Conservation (phyloP, 2,329 filamentous ascomycete species). For the Scedosporium aurantiacum region DNA sequence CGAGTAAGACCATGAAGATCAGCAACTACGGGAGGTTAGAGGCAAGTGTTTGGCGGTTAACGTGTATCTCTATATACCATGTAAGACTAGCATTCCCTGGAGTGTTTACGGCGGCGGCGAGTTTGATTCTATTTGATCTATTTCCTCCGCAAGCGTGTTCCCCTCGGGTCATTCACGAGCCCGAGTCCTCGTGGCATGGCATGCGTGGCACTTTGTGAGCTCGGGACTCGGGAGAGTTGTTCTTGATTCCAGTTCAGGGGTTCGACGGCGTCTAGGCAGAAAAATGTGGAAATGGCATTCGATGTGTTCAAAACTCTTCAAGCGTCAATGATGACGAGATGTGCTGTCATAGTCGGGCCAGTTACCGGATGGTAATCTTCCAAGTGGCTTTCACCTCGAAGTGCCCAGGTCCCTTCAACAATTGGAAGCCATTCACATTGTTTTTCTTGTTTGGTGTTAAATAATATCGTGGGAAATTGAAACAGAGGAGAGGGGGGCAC, state of each 20-base stretch:
- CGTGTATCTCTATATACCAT: neutral
- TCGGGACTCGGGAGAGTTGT: too few species aligned
- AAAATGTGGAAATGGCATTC: neutral
- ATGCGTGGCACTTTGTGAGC: too few species aligned
- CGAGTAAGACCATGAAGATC: neutral
- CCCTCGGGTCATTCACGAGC: too few species aligned
- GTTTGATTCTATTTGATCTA: neutral
- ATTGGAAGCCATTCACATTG: too few species aligned
- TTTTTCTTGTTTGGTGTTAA: too few species aligned
- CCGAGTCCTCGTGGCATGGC: too few species aligned
- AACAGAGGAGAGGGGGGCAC: too few species aligned
- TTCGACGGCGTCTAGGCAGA: neutral
- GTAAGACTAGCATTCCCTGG: neutral
- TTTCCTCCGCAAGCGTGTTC: neutral
- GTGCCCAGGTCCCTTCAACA: too few species aligned
- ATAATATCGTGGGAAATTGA: too few species aligned
- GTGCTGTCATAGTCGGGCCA: neutral
- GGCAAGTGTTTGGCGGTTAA: neutral
- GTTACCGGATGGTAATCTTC: neutral
- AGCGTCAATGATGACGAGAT: neutral
- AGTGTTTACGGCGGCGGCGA: neutral
- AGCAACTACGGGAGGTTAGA: neutral
- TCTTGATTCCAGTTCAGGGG: too few species aligned
- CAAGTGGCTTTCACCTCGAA: too few species aligned
- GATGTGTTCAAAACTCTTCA: neutral